Base-by-base conservation (phyloP, 352 stramenopile genomes). In the Elongisporangium anandrum region DNA sequence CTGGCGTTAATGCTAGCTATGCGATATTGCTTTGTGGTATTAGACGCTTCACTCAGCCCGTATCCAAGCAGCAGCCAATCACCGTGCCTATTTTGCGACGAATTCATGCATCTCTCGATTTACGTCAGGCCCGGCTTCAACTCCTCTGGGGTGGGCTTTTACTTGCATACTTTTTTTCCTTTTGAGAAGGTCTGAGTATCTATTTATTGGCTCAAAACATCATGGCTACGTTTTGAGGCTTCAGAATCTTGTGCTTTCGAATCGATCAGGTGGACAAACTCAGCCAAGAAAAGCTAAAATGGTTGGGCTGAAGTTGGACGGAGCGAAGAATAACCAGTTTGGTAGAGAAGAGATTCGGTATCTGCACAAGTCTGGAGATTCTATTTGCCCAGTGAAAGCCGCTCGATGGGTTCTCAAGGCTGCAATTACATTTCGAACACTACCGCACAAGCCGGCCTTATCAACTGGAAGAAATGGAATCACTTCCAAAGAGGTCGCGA, bases 41-140 rank as follows among this genome's bases (percentile, higher is more conserved):
- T 50, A 51, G 48, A 4, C 59, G 52, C 3, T 66, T 70, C 12
- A 54, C 59, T 0, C 52, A 56, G 8, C 64, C 55, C 4, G 64
- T 66, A 4, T 20, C 47, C 34, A 64, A 70, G 29, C 50, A 70
- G 59, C 41, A 66, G 34, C 51, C 19, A 22, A 54, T 65, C 24
- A 62, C 45, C 1, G 52, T 59, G 48, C 52, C 34, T 1, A 24
- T 60, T 9, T 52, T 69, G 2, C 54, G 26, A 4, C 20, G 56
- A 3, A 59, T 63, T 48, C 26, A 38, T 12, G 3, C 20, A 9
- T 20, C 12, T 1, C 50, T 65, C 38, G 13, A 69, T 51, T 39
- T 63, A 0, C n/a, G 55, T 17, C 39, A 63, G 15, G 38, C 63
- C 1, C 63, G 58, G 24, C 24, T 34, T 20, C 47, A 57, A 60